Percentiles rank a stretch among this genome's conserved stretches.
Evolutionary conservation across 192 early-diverging fungal species (phyloP).

Genomic region (Umbelopsis sp.): DNA sequence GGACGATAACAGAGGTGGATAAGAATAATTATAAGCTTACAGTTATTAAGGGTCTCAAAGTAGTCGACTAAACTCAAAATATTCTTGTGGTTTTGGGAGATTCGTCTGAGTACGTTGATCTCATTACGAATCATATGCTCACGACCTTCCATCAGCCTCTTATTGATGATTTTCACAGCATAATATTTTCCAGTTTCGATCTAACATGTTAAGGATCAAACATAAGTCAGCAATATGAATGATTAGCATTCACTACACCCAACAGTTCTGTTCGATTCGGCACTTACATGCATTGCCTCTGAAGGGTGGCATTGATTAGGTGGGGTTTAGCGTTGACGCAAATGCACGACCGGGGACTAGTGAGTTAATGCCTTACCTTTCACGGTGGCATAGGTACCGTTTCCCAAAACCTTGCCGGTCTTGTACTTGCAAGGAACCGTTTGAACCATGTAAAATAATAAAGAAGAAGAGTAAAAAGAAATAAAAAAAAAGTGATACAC

Average conservation of each 20-base stretch:
- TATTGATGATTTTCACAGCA: constrained; percentile 84
- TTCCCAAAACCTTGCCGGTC: constrained; percentile 64
- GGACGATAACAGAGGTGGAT: too few relatives aligned
- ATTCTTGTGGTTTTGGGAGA: constrained; percentile 73
- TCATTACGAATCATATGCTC: constrained; percentile 74
- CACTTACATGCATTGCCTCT: constrained; percentile 61
- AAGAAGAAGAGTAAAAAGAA: not conserved
- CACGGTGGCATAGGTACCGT: constrained; percentile 70
- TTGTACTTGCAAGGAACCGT: constrained; percentile 64
- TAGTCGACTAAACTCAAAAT: constrained; percentile 75
- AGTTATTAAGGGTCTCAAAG: constrained; percentile 77
- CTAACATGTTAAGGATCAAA: constrained; percentile 23
- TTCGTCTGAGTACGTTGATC: constrained; percentile 66
- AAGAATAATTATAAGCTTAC: constrained; percentile 33
- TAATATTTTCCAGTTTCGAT: constrained; percentile 69
- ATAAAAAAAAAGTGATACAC: not conserved
- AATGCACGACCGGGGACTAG: not conserved
- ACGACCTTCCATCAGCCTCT: constrained; percentile 69
- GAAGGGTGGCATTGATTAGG: not conserved
- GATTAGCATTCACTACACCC: too few relatives aligned
- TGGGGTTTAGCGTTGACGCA: too few relatives aligned
- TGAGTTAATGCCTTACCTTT: constrained; percentile 57
- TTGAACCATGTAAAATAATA: not conserved
- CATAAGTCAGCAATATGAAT: too few relatives aligned
- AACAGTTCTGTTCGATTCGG: too few relatives aligned